Conservation (phyloP, 176 grass and related monocot species). For the Aegilops umbellulata region DNA sequence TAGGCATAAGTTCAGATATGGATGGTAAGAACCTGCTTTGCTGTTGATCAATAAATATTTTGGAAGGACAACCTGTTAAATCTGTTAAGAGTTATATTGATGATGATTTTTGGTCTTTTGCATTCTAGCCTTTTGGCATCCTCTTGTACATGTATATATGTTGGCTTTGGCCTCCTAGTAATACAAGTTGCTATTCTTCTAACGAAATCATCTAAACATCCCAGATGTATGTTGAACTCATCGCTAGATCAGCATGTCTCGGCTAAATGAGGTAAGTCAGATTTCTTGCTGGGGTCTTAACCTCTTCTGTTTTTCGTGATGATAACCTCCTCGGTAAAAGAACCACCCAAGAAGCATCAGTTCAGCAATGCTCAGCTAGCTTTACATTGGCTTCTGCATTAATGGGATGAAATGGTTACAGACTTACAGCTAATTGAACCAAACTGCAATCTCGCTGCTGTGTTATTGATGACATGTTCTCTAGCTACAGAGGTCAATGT, state of each 20-base stretch:
- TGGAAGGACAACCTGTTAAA: constrained; percentile 50
- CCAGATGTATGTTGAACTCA: constrained; percentile 71
- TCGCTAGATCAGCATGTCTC: constrained; percentile 75
- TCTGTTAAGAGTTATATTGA: too few species aligned
- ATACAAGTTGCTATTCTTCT: too few species aligned
- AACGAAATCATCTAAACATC: constrained; percentile 52
- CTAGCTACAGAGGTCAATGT: background rate
- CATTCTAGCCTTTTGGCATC: too few species aligned
- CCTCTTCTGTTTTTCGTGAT: background rate
- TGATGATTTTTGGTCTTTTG: too few species aligned
- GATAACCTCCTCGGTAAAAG: background rate
- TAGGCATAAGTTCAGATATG: background rate
- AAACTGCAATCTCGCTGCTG: background rate
- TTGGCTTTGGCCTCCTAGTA: too few species aligned
- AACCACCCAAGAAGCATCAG: background rate
- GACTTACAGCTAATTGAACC: background rate
- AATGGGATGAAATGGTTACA: background rate
- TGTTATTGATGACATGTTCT: background rate
- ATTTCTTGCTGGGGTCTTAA: constrained; percentile 25
- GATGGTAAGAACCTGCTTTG: background rate
- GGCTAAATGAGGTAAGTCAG: constrained; percentile 53
- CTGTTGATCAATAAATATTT: constrained; percentile 47
- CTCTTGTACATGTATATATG: too few species aligned
- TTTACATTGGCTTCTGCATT: background rate
- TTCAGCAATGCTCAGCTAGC: background rate